Evolutionary conservation across 192 early-diverging fungal species (phyloP), one percentile per base, ranked within the genome.

Genomic region (Backusella liffmaniae): DNA sequence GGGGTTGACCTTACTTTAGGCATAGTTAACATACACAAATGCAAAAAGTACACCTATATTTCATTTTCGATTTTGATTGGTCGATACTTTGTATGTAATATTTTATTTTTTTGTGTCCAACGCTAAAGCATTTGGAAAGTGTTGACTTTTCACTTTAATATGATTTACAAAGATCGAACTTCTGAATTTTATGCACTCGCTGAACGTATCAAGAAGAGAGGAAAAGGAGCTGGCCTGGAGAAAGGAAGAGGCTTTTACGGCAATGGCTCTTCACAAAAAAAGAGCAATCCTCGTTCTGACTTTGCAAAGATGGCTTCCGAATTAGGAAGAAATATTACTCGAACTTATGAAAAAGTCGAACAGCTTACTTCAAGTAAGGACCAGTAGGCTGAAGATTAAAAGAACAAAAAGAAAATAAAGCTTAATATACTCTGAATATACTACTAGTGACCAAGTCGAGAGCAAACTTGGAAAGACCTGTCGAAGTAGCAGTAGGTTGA

Each of bases 291-390:
- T 51, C 85, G 76, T 73, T 79, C 77, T 75, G 95, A 97, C 76
- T 97, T 99, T 77, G 84, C 96, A 15, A 80, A 86, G 56, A 93
- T 93, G 73, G 96, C 97, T 6, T 80, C 90, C 3, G 82, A 88
- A n/a, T 96, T 99, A 73, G 92, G 92, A 66, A 87, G 90, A 42
- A 95, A 97, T 71, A 97, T 99, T 79, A 92, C 94, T 73, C 77
- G 87, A 51, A 96, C 95, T 1, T 86, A 96, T 5, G 79, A 86
- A n/a, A 90, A 95, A 78, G 88, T 99, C 21, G 92, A 95, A 66
- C 94, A 96, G 74, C 86, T 99, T 13, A 93, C 95, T 35, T 88
- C 82, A 75, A 77, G 90, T 90, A 88, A 67, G 82, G 10, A n/a
- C 68, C 6, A 1, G 6, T 34, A 18, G 4, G 18, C 16, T 67